Conservation (phyloP, 2,329 filamentous ascomycete species). For the Rutstroemia sp. region DNA sequence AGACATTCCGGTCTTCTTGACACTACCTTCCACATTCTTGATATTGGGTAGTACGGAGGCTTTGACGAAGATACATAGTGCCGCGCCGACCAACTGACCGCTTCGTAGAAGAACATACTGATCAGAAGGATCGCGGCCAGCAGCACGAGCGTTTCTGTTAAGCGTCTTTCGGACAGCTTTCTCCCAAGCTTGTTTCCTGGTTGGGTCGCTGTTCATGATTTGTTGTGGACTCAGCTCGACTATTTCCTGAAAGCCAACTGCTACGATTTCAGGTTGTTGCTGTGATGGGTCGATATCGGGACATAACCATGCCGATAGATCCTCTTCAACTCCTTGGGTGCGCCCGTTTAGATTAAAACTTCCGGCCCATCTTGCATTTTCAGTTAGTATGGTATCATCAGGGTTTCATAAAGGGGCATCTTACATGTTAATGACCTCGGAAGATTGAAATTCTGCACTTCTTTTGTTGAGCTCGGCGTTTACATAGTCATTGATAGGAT, state of each 20-base stretch:
- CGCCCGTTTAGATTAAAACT: slow-evolving; percentile 95
- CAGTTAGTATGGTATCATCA: not conserved
- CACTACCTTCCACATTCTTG: slow-evolving; percentile 92
- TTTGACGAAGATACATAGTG: slow-evolving; percentile 85
- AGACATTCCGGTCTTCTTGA: slow-evolving; percentile 92
- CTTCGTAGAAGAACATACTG: slow-evolving; percentile 86
- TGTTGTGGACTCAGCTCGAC: slow-evolving; percentile 97
- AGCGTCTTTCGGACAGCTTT: slow-evolving; percentile 68
- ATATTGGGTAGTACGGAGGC: slow-evolving; percentile 69
- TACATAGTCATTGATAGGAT: slow-evolving; percentile 91
- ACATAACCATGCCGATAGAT: slow-evolving; percentile 81
- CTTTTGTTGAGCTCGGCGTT: slow-evolving; percentile 64
- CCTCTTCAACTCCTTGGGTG: slow-evolving; percentile 67
- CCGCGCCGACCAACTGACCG: slow-evolving; percentile 90
- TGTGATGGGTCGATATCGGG: slow-evolving; percentile 51
- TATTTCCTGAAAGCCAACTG: slow-evolving; percentile 94
- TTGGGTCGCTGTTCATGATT: slow-evolving; percentile 97
- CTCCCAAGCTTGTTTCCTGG: slow-evolving; percentile 81
- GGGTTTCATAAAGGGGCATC: not conserved
- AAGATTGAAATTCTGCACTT: slow-evolving; percentile 66
- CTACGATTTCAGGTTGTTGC: slow-evolving; percentile 74
- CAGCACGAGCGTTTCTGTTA: slow-evolving; percentile 59
- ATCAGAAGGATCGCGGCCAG: slow-evolving; percentile 45
- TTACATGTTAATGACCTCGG: slow-evolving; percentile 62
- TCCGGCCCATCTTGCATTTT: slow-evolving; percentile 48